phyloP scores from a whole-genome alignment of 2,329 filamentous ascomycete genomes.

The Penicillium hesseltinei region DNA sequence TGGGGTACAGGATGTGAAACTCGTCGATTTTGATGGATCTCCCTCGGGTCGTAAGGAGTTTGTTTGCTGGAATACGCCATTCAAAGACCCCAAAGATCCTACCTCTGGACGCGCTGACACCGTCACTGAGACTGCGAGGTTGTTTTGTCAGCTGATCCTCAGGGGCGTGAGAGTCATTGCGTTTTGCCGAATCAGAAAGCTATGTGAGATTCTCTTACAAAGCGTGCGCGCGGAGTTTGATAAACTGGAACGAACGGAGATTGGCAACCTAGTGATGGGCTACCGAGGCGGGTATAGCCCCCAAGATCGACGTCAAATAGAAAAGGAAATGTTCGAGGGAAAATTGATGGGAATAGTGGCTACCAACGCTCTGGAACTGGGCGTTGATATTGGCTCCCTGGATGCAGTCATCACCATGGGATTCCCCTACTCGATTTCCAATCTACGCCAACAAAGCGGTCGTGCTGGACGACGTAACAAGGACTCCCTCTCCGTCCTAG shows the following conservation, averaged over 20 bases:
- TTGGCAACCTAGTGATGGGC: slow-evolving; percentile 80
- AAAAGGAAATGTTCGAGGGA: slow-evolving; percentile 95
- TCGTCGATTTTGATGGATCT: slow-evolving; percentile 90
- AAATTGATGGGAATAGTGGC: slow-evolving; percentile 90
- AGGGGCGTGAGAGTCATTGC: slow-evolving; percentile 88
- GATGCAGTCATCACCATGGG: slow-evolving; percentile 93
- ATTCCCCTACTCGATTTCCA: slow-evolving; percentile 94
- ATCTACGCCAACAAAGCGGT: slow-evolving; percentile 90
- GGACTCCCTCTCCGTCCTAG: slow-evolving; percentile 84
- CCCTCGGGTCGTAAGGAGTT: slow-evolving; percentile 93
- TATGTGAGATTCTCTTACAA: slow-evolving; percentile 80
- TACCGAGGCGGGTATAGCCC: slow-evolving; percentile 95
- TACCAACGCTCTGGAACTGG: slow-evolving; percentile 87
- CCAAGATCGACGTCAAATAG: slow-evolving; percentile 82
- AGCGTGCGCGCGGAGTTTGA: slow-evolving; percentile 77
- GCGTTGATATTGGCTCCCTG: slow-evolving; percentile 90
- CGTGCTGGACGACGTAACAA: slow-evolving; percentile 88
- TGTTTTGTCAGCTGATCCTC: slow-evolving; percentile 87
- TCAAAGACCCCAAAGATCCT: slow-evolving; percentile 82
- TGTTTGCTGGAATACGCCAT: slow-evolving; percentile 96
- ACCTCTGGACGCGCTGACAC: slow-evolving; percentile 81
- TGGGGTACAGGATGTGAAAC: slow-evolving; percentile 72
- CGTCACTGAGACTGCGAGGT: slow-evolving; percentile 77
- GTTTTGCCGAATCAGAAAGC: slow-evolving; percentile 83
- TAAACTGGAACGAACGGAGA: slow-evolving; percentile 69